Base-by-base conservation (phyloP, 2,329 filamentous ascomycete species). In the Sporothrix protearum region DNA sequence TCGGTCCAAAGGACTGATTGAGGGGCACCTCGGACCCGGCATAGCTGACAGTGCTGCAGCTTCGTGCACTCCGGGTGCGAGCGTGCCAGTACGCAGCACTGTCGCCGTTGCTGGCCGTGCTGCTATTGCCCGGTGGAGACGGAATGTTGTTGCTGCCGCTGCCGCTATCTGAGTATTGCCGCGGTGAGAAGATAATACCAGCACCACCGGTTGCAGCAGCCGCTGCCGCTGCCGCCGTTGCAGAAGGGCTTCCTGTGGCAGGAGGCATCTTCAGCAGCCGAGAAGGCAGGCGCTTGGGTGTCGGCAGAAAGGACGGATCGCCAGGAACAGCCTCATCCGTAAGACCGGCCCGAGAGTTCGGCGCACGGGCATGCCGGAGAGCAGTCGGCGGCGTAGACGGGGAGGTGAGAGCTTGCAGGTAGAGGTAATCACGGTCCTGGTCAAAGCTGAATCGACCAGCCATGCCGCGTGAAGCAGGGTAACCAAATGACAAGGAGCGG, bases 261-360 rank as follows among this genome's bases (percentile, higher is more conserved):
- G 81, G 82, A 2, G 81, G 82, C 33, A 80, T 74, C 75, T 89
- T 89, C 51, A 84, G 84, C 3, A 89, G 78, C 22, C 87, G 83
- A 3, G 86, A 86, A 2, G 83, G 81, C 16, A 86, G 84, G 12
- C 86, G 83, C 77, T 84, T 88, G 0, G 85, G 81, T 12, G 82
- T 80, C 8, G 84, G 79, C 39, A 90, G 78, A 74, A 88, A 91
- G 3, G 88, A 86, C 61, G 85, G 85, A 72, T 87, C 88, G 45
- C 88, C 88, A 5, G 88, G 87, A 2, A 90, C 78, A 1, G 84
- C 79, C 75, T 89, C 87, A 73, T 90, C 88, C 2, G 88, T 90
- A 6, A 91, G 82, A 19, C 88, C 88, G 0, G 83, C 83, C 25
- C 88, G 82, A n/a, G 88, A 83, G 75, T 90, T 90, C 14, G 88